These are phyloP conservation scores for Phaffia australis DNA, from an alignment of 768 basidiomycete species.

Conservation along the genomic window DNA sequence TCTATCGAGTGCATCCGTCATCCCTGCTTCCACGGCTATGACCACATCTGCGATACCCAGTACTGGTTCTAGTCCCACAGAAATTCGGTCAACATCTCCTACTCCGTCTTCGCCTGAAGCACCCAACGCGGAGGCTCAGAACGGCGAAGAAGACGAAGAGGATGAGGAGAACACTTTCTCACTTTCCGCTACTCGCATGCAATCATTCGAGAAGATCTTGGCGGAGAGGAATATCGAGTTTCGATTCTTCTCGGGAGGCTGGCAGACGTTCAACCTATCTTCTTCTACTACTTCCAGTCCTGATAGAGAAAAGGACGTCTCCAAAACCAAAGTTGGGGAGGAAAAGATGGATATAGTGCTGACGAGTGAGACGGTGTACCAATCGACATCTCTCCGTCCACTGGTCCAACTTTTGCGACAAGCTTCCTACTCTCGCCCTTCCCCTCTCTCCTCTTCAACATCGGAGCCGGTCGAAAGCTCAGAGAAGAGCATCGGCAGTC, in stretches of 20 bases:
- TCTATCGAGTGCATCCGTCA: background rate
- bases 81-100: constrained; percentile 1
- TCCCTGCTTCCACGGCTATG: constrained; percentile 4
- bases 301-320: too few species aligned
- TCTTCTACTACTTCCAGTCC: background rate
- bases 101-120: constrained; percentile 13
- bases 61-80: background rate
- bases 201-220: constrained; percentile 56
- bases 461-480: constrained; percentile 27
- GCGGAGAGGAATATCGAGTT: constrained; percentile 48
- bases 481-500: constrained; percentile 22
- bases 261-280: constrained; percentile 42
- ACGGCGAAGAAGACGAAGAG: constrained; percentile 35
- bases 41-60: constrained; percentile 12
- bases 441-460: constrained; percentile 25
- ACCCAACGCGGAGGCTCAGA: constrained; percentile 27
- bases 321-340: constrained; percentile 4
- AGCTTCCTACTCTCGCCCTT: constrained; percentile 33
- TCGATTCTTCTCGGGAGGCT: constrained; percentile 71
- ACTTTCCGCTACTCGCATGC: constrained; percentile 39
- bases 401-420: constrained; percentile 39
- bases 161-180: constrained; percentile 59
- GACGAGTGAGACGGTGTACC: constrained; percentile 89
- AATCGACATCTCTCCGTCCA: constrained; percentile 51
- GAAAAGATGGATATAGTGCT: constrained; percentile 51